Conservation (phyloP, 169 alveolate genomes). For the Sarcocystis neurona region DNA sequence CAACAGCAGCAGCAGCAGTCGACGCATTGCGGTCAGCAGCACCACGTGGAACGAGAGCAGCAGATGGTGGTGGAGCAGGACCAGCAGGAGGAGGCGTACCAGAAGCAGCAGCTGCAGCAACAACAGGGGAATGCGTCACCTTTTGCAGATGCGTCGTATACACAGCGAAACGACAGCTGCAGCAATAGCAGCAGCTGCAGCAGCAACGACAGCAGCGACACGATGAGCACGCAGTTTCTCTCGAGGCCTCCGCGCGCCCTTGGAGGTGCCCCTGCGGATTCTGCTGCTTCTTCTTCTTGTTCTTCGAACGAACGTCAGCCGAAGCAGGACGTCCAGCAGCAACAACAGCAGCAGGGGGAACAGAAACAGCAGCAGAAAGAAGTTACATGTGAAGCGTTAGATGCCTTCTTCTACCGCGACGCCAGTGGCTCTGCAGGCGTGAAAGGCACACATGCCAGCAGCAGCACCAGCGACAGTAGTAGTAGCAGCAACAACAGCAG, state of each 20-base stretch:
- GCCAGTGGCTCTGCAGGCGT: not conserved
- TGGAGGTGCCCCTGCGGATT: too few relatives aligned
- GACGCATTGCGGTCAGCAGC: too few relatives aligned
- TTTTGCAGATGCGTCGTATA: too few relatives aligned
- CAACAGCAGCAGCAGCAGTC: not conserved
- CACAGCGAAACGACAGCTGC: too few relatives aligned
- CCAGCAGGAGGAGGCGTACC: not conserved
- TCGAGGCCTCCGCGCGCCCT: too few relatives aligned
- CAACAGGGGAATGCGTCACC: too few relatives aligned
- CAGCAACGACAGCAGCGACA: too few relatives aligned
- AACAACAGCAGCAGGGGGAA: not conserved
- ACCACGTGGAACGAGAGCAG: too few relatives aligned
- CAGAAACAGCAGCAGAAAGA: not conserved
- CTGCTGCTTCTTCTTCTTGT: conserved; percentile 14
- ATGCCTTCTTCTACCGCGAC: not conserved
- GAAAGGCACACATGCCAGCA: not conserved
- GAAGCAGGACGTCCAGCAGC: not conserved
- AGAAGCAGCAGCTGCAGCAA: not conserved
- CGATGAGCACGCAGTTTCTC: too few relatives aligned
- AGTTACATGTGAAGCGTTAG: not conserved
- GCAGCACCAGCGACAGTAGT: not conserved
- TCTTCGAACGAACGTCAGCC: conserved; percentile 13
- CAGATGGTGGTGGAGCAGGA: too few relatives aligned
- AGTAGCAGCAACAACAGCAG: not conserved
- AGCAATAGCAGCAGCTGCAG: too few relatives aligned